Percentiles rank a stretch among this genome's conserved stretches.
phyloP scores from a whole-genome alignment of 306 rosid genomes.

The Castanospermum australe region DNA sequence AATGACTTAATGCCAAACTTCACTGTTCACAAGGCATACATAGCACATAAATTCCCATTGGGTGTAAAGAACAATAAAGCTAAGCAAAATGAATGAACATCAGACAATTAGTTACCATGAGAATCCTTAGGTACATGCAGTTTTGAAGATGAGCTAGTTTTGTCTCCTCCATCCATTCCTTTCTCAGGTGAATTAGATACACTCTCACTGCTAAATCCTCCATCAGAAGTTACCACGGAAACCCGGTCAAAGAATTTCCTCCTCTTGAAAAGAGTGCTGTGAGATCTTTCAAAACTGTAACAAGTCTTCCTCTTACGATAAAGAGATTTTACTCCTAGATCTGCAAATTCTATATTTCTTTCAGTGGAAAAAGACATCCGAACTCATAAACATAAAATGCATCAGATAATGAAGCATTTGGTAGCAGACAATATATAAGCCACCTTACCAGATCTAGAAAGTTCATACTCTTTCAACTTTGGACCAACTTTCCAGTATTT shows the following conservation, averaged over 20 bases:
- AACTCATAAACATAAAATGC: not conserved
- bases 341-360: conserved; percentile 41
- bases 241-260: conserved; percentile 62
- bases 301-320: conserved; percentile 67
- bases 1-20: conserved; percentile 79
- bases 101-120: conserved; percentile 53
- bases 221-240: conserved; percentile 73
- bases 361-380: conserved; percentile 23
- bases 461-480: conserved; percentile 75
- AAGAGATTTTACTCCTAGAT: conserved; percentile 43
- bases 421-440: not conserved
- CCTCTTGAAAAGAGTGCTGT: conserved; percentile 52
- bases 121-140: conserved; percentile 60
- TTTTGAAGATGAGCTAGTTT: conserved; percentile 44
- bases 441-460: conserved; percentile 67
- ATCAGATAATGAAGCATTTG: conserved; percentile 11
- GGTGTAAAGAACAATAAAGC: conserved; percentile 22
- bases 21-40: conserved; percentile 53
- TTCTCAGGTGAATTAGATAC: conserved; percentile 84
- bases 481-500: conserved; percentile 91
- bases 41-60: conserved; percentile 13
- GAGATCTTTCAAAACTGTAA: conserved; percentile 52
- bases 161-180: conserved; percentile 42
- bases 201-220: conserved; percentile 91
- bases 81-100: not conserved